Evolutionary conservation across 805 yeast species (phyloP), one percentile per base, ranked within the genome.

Genomic region (Candida oleophila): DNA sequence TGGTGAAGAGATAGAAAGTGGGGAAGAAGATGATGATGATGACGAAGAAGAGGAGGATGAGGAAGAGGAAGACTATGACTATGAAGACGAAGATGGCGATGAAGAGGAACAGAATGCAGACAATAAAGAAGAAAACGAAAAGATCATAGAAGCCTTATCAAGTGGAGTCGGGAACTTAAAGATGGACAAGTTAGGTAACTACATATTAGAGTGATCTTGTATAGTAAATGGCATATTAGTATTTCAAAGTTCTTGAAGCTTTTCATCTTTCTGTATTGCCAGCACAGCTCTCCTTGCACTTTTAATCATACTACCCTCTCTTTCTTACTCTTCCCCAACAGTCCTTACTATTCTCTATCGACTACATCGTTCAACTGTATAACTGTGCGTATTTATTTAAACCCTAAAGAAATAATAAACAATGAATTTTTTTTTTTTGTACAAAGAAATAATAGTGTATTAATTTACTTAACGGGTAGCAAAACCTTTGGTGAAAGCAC

Each of bases 401-500:
- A 44, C 54, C 53, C 41, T 19, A 49, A 49, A 48, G 48, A 45
- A 46, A 38, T 41, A 41, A 41, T 32, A 41, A 41, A 30, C 37
- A 41, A 38, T 38, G 33, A 25, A 40, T 40, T 22, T 16, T 25
- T 25, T 25, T 25, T 25, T 25, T 33, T 42, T 42, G 20, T 33
- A 42, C 39, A 42, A 42, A 34, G 12, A 32, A 9, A 15, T 22
- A 9, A 16, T n/a, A 15, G 16, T 15, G 18, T 14, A n/a, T 47
- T 47, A 42, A 45, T 49, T 45, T 33, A 53, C 77, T 84, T 86
- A 87, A 83, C 97, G 97, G 76, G 97, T 82, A 65, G 97, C 87
- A 90, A 91, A 88, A 75, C 97, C 97, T 83, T 90, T 92, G 83
- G 97, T 92, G 74, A 92, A 97, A 70, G 92, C 97, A 79, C 99